phyloP scores from a whole-genome alignment of 2,329 filamentous ascomycete species.

The Achaetomium macrosporum region DNA sequence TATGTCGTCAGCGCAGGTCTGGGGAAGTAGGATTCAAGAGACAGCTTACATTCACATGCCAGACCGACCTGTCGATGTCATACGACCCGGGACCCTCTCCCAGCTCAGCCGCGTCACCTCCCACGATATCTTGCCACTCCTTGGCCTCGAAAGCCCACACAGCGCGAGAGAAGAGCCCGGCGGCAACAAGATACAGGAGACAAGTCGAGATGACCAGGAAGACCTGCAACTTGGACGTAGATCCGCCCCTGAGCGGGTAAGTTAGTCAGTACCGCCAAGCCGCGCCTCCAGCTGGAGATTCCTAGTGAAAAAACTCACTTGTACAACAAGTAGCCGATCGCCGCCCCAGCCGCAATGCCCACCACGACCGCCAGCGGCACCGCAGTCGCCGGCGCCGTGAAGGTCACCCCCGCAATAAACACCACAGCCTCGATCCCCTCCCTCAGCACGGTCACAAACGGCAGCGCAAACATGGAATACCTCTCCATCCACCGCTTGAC shows the following conservation, averaged over 20 bases:
- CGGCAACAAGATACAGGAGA: slow-evolving; percentile 74
- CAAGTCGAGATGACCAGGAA: slow-evolving; percentile 75
- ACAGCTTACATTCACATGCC: slow-evolving; percentile 67
- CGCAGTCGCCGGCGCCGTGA: slow-evolving; percentile 66
- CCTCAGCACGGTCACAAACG: slow-evolving; percentile 80
- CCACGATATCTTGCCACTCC: slow-evolving; percentile 55
- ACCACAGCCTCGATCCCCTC: slow-evolving; percentile 84
- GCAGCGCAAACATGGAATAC: slow-evolving; percentile 80
- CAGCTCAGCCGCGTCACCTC: slow-evolving; percentile 45
- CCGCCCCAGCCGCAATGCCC: slow-evolving; percentile 60
- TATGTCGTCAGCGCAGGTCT: slow-evolving; percentile 1
- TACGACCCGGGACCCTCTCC: slow-evolving; percentile 65
- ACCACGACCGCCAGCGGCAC: slow-evolving; percentile 72
- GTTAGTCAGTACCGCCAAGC: slow-evolving; percentile 2
- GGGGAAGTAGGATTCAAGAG: not conserved
- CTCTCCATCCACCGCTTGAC: slow-evolving; percentile 64
- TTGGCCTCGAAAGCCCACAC: slow-evolving; percentile 68
- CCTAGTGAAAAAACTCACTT: slow-evolving; percentile 61
- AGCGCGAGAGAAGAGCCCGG: slow-evolving; percentile 69
- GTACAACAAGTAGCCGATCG: slow-evolving; percentile 71
- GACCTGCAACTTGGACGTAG: slow-evolving; percentile 48
- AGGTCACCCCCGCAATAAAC: slow-evolving; percentile 78
- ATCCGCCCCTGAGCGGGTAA: slow-evolving; percentile 33
- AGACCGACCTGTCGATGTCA: slow-evolving; percentile 68
- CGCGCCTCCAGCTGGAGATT: not conserved